Evolutionary conservation across 176 grass and related monocot species (phyloP).

Genomic region (Cymbopogon citratus): DNA sequence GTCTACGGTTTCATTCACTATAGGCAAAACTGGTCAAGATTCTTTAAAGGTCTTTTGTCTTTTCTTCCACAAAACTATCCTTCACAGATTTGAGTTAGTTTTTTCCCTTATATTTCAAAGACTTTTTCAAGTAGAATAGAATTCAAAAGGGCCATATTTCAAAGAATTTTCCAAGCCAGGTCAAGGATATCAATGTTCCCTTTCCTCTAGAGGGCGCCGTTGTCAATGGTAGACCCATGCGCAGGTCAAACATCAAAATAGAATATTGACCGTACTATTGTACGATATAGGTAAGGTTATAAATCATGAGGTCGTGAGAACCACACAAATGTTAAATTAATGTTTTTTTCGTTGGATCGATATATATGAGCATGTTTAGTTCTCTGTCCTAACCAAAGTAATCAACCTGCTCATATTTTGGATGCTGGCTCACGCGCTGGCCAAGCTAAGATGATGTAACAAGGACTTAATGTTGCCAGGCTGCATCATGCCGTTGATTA

Average conservation of each 20-base stretch:
- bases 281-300: not conserved
- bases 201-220: not conserved
- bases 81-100: not conserved
- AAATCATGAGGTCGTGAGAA: too few relatives aligned
- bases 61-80: not conserved
- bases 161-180: conserved; percentile 19
- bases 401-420: too few relatives aligned
- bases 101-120: conserved; percentile 13
- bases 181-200: conserved; percentile 1
- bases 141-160: not conserved
- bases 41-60: not conserved
- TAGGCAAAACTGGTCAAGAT: conserved; percentile 1
- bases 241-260: not conserved
- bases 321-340: not conserved
- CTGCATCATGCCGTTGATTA: too few relatives aligned
- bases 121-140: not conserved
- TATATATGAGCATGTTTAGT: too few relatives aligned
- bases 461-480: too few relatives aligned
- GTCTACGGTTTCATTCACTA: not conserved
- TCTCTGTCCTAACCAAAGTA: too few relatives aligned
- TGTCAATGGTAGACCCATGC: not conserved
- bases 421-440: too few relatives aligned
- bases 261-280: conserved; percentile 3
- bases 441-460: too few relatives aligned
- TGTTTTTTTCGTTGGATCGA: too few relatives aligned